These are phyloP conservation scores for Sanghuangporus sanghuang DNA, from an alignment of 1,284 basidiomycete genomes.

Conservation along the genomic window DNA sequence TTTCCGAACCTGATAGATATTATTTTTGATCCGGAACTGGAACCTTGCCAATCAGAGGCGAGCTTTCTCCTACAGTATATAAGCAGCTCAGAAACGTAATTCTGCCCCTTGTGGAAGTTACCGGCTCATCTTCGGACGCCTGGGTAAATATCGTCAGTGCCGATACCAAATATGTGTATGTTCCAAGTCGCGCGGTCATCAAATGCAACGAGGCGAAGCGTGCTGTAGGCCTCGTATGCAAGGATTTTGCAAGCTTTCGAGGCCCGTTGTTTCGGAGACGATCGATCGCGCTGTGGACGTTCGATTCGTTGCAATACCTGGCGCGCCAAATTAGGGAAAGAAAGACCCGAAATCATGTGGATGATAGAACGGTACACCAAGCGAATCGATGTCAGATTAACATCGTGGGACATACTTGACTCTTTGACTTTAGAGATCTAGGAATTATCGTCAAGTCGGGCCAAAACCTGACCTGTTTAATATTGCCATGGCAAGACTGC, in stretches of 20 bases:
- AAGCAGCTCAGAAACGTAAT: too few species aligned
- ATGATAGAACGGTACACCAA: not conserved
- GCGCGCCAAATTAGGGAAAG: not conserved
- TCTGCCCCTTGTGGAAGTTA: too few species aligned
- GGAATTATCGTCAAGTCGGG: not conserved
- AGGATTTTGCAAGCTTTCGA: not conserved
- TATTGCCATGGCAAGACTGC: not conserved
- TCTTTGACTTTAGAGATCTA: not conserved
- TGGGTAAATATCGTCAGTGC: not conserved
- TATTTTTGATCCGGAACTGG: too few species aligned
- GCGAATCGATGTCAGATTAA: not conserved
- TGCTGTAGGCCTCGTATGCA: conserved; percentile 5
- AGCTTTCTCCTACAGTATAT: too few species aligned
- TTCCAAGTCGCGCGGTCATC: not conserved
- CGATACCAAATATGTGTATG: not conserved
- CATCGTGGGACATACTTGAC: too few species aligned
- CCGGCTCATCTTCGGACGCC: not conserved
- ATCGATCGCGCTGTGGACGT: not conserved
- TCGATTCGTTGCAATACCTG: not conserved
- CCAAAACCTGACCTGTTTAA: not conserved
- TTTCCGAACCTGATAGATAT: too few species aligned
- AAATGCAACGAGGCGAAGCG: not conserved
- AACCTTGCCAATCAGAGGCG: too few species aligned
- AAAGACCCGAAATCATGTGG: not conserved
- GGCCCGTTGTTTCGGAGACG: not conserved